A percentile compares a stretch with the other conserved stretches of the same genome.
Evolutionary conservation across 257 asterid genomes (phyloP).

Genomic region (Rhazya stricta): DNA sequence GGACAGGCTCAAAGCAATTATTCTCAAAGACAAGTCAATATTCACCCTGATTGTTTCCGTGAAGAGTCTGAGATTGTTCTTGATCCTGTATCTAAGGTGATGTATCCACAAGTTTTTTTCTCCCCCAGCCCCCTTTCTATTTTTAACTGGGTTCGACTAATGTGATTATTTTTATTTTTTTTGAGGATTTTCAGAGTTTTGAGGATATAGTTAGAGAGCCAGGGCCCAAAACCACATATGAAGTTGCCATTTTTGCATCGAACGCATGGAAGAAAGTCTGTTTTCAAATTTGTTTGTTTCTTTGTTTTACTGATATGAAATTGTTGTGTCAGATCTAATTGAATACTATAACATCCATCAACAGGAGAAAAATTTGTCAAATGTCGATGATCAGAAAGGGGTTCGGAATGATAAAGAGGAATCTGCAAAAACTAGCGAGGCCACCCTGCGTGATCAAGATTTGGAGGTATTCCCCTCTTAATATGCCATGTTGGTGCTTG

Average conservation of each 20-base stretch:
- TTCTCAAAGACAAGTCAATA: slow-evolving; percentile 37
- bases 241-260: slow-evolving; percentile 65
- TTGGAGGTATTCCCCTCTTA: slow-evolving; percentile 47
- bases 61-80: slow-evolving; percentile 56
- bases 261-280: slow-evolving; percentile 61
- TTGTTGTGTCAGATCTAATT: background rate
- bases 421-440: slow-evolving; percentile 19
- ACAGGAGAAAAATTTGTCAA: slow-evolving; percentile 44
- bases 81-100: slow-evolving; percentile 71
- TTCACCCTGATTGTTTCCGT: slow-evolving; percentile 61
- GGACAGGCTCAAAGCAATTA: slow-evolving; percentile 29
- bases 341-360: slow-evolving; percentile 10
- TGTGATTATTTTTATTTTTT: background rate
- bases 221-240: slow-evolving; percentile 57
- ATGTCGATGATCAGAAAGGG: slow-evolving; percentile 27
- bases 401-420: slow-evolving; percentile 20
- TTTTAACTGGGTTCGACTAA: background rate
- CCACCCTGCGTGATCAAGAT: slow-evolving; percentile 26
- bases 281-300: background rate
- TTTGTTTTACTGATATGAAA: background rate
- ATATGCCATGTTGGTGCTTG: background rate
- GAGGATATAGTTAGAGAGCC: slow-evolving; percentile 50
- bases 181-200: slow-evolving; percentile 43
- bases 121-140: slow-evolving; percentile 1
- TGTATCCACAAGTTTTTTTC: background rate